phyloP scores from a whole-genome alignment of 2,329 filamentous ascomycete species.

The Rhytidhysteron rufulum region DNA sequence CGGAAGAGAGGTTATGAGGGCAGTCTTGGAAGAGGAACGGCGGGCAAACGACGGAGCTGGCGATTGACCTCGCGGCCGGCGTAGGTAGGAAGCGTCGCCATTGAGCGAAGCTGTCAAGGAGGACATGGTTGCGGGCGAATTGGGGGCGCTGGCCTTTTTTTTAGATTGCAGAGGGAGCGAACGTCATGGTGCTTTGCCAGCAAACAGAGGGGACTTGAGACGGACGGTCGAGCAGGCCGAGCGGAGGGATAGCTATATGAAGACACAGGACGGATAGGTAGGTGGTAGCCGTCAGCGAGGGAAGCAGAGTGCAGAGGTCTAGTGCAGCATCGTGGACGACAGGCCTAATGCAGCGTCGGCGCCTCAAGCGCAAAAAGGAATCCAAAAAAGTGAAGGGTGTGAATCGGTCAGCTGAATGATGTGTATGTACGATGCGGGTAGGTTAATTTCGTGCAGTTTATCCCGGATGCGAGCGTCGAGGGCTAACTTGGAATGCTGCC shows the following conservation, averaged over 20 bases:
- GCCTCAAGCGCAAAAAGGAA: conserved; percentile 22
- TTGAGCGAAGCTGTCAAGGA: conserved; percentile 12
- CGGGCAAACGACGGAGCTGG: conserved; percentile 28
- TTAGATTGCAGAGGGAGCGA: background rate
- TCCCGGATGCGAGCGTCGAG: too few relatives aligned
- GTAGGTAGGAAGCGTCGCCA: conserved; percentile 18
- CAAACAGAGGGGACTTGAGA: conserved; percentile 5
- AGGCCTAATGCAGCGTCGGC: conserved; percentile 19
- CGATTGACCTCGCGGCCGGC: conserved; percentile 28
- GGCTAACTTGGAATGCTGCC: too few relatives aligned
- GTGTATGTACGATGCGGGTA: conserved; percentile 1
- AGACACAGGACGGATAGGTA: too few relatives aligned
- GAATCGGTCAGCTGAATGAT: conserved; percentile 10
- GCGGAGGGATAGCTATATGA: too few relatives aligned
- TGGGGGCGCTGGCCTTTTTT: background rate
- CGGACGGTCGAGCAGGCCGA: background rate
- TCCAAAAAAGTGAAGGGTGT: conserved; percentile 1
- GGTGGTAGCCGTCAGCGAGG: conserved; percentile 21
- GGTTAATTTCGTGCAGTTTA: too few relatives aligned
- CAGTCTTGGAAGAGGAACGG: conserved; percentile 12
- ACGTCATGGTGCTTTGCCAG: conserved; percentile 3
- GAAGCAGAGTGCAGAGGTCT: conserved; percentile 10
- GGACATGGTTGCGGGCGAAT: conserved; percentile 9
- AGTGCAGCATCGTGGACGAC: conserved; percentile 23
- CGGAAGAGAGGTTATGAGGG: conserved; percentile 3